These are phyloP conservation scores for Chloromonas sp. DNA, from an alignment of 163 green algal species.

Conservation along the genomic window DNA sequence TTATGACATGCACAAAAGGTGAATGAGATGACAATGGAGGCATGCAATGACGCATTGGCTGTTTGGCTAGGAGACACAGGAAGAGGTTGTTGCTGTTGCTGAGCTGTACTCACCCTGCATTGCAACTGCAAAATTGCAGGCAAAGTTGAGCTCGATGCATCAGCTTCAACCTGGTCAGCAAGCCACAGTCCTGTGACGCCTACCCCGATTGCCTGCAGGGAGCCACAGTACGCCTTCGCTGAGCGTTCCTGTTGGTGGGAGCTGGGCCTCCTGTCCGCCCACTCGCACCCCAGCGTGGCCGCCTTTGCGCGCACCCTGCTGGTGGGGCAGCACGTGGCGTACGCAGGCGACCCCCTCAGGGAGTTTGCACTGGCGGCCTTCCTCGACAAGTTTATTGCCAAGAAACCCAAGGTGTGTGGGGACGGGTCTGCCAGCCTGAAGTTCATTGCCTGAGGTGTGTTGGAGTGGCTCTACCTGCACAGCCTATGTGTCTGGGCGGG, in stretches of 20 bases:
- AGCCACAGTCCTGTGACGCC: not conserved
- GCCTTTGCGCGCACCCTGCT: slow-evolving; percentile 65
- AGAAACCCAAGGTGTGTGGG: slow-evolving; percentile 73
- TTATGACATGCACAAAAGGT: slow-evolving; percentile 82
- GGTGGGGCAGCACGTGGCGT: slow-evolving; percentile 31
- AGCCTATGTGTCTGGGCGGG: not conserved
- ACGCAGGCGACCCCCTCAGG: slow-evolving; percentile 81
- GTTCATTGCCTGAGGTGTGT: not conserved
- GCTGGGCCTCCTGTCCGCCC: slow-evolving; percentile 66
- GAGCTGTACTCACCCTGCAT: too few species aligned
- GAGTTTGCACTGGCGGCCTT: slow-evolving; percentile 81
- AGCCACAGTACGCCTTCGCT: slow-evolving; percentile 70
- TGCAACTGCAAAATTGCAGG: too few species aligned
- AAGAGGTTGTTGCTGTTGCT: not conserved
- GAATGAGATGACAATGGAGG: not conserved
- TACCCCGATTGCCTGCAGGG: slow-evolving; percentile 26
- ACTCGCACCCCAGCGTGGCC: slow-evolving; percentile 83
- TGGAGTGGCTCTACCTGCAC: not conserved
- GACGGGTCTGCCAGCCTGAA: not conserved
- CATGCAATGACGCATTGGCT: not conserved
- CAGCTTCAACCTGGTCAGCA: not conserved
- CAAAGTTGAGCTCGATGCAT: too few species aligned
- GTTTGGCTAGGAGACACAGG: not conserved
- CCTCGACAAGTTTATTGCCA: slow-evolving; percentile 85
- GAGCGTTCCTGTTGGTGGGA: slow-evolving; percentile 87